phyloP scores from a whole-genome alignment of 1,139 yeast species.

The Suzukiozyma palmioleophila region DNA sequence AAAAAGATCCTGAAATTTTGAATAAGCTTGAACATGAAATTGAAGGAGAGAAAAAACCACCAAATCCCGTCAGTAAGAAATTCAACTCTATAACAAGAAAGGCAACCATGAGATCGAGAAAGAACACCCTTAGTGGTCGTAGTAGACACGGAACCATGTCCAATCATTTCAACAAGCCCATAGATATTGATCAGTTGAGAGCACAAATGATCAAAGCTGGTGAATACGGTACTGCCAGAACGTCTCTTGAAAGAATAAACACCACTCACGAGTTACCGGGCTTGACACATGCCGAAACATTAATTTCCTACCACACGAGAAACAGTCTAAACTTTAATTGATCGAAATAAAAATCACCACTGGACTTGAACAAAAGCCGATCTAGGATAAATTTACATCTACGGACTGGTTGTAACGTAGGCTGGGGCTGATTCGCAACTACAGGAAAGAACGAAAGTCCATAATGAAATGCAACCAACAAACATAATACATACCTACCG shows the following conservation, averaged over 20 bases:
- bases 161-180: slow-evolving; percentile 31
- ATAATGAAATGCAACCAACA: too few relatives aligned
- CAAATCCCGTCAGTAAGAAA: slow-evolving; percentile 25
- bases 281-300: slow-evolving; percentile 46
- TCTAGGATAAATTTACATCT: too few relatives aligned
- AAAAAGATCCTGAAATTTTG: slow-evolving; percentile 31
- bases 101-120: slow-evolving; percentile 21
- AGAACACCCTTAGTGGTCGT: slow-evolving; percentile 16
- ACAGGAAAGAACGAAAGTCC: too few relatives aligned
- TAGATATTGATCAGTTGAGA: slow-evolving; percentile 35
- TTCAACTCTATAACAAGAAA: slow-evolving; percentile 33
- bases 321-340: slow-evolving; percentile 29
- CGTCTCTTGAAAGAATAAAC: slow-evolving; percentile 36
- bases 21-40: slow-evolving; percentile 28
- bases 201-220: slow-evolving; percentile 40
- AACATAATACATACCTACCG: too few relatives aligned
- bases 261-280: slow-evolving; percentile 51
- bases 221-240: slow-evolving; percentile 29
- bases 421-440: too few relatives aligned
- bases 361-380: too few relatives aligned
- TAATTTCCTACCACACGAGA: slow-evolving; percentile 42
- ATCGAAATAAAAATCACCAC: not conserved
- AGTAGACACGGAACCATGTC: slow-evolving; percentile 30
- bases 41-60: slow-evolving; percentile 9
- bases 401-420: too few relatives aligned